Base-by-base conservation (phyloP, 352 stramenopile species). In the Pythium aristosporum region DNA sequence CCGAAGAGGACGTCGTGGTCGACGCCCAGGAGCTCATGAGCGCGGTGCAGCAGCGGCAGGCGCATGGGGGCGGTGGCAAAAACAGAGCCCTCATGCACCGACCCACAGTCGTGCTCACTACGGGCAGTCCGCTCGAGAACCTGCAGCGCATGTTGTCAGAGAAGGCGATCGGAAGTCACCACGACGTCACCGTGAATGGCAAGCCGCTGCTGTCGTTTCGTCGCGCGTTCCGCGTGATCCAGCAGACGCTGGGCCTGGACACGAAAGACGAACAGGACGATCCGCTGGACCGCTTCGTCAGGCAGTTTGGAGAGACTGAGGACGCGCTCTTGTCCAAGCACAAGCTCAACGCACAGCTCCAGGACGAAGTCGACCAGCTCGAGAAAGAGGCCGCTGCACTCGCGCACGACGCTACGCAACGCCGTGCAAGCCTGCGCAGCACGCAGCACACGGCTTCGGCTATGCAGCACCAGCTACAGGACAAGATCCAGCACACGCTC, bases 271-370 rank as follows among this genome's bases (percentile, higher is more conserved):
- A 51, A 16, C 57, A 72, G 7, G 10, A 86, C 10, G 42, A 56
- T 15, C 37, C n/a, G n/a, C n/a, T 59, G 0, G 52, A 8, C 15
- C 37, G 37, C 2, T 88, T 89, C 37, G 71, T 84, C n/a, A 39
- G 72, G 10, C 57, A 73, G 30, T 91, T 91, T 50, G 69, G 75
- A 8, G 57, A 68, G 13, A 82, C 73, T 0, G 83, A 92, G 47
- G 73, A 89, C 51, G 74, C 87, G 48, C 60, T 92, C 5, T 59
- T 92, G 2, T 85, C 80, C 5, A 87, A 86, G 58, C 88, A 92
- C 64, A 80, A 82, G 41, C 69, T 76, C 20, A 83, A 76, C 12
- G 39, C 80, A 18, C 63, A 71, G n/a, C 57, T 92, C 2, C 63
- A 82, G 12, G 81, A 87, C 21, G 79, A 92, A 67, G 60, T 77